A percentile compares a stretch with the other conserved stretches of the same genome.
Evolutionary conservation across 192 early-diverging fungal genomes (phyloP).

Genomic region (Obelidium mucronatum): DNA sequence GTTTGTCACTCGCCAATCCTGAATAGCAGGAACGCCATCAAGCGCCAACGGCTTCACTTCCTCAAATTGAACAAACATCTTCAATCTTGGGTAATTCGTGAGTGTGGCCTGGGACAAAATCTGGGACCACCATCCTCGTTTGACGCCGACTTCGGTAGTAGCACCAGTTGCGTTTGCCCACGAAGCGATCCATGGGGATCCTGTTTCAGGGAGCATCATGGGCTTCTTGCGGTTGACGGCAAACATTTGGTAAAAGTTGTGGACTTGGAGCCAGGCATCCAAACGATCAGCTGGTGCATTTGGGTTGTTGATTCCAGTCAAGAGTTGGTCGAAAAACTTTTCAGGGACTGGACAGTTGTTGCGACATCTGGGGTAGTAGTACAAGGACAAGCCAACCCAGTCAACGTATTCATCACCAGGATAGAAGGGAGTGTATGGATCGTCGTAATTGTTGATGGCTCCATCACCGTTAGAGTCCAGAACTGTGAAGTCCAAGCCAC

Average conservation of each 20-base stretch:
- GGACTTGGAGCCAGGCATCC: slow-evolving; percentile 14
- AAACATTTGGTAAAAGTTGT: slow-evolving; percentile 56
- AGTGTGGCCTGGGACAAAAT: slow-evolving; percentile 20
- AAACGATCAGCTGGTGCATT: neutral
- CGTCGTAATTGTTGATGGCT: slow-evolving; percentile 37
- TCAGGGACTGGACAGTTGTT: slow-evolving; percentile 30
- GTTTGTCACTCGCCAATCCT: slow-evolving; percentile 36
- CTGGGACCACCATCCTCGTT: slow-evolving; percentile 51
- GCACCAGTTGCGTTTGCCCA: slow-evolving; percentile 11
- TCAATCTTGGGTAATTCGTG: slow-evolving; percentile 37
- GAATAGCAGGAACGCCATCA: slow-evolving; percentile 25
- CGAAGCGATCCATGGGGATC: slow-evolving; percentile 35
- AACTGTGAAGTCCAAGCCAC: slow-evolving; percentile 33
- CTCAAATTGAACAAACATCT: slow-evolving; percentile 53
- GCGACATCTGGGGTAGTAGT: slow-evolving; percentile 39
- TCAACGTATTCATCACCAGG: slow-evolving; percentile 55
- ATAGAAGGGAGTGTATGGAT: slow-evolving; percentile 53
- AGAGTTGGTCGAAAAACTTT: slow-evolving; percentile 3
- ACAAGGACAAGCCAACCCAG: slow-evolving; percentile 56
- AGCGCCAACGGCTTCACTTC: slow-evolving; percentile 43
- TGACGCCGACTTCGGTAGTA: slow-evolving; percentile 39
- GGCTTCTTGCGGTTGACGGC: slow-evolving; percentile 47
- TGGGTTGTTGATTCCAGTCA: slow-evolving; percentile 16
- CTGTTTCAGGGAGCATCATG: slow-evolving; percentile 52
- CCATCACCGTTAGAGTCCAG: slow-evolving; percentile 52